A percentile compares a stretch with the other conserved stretches of the same genome.
These are phyloP conservation scores for Pythium coloratum DNA, from an alignment of 352 stramenopile species.

Conservation along the genomic window DNA sequence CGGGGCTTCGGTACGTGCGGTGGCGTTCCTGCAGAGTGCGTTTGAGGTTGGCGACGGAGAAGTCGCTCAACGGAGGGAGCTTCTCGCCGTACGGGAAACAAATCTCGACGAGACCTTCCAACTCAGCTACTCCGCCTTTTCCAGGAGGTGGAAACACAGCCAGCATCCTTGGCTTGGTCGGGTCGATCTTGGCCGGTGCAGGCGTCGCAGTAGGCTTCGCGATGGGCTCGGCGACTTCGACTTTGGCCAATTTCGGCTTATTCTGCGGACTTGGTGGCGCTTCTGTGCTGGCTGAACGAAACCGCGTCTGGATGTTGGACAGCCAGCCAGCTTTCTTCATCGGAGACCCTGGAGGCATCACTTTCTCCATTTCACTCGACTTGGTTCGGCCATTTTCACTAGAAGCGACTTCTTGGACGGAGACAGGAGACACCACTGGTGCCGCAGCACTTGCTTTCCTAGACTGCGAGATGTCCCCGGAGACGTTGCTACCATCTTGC, in stretches of 20 bases:
- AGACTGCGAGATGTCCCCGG: neutral
- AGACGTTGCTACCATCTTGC: conserved; percentile 7
- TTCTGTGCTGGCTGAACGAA: conserved; percentile 21
- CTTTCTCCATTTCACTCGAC: conserved; percentile 1
- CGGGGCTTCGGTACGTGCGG: conserved; percentile 56
- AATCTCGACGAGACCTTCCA: conserved; percentile 69
- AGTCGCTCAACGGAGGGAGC: conserved; percentile 43
- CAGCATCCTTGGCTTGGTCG: conserved; percentile 44
- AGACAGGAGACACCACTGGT: neutral
- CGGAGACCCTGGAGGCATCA: conserved; percentile 18
- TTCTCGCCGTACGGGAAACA: conserved; percentile 74
- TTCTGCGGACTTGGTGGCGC: conserved; percentile 10
- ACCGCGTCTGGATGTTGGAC: conserved; percentile 29
- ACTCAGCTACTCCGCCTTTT: conserved; percentile 42
- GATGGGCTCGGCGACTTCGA: neutral
- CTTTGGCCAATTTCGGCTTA: conserved; percentile 10
- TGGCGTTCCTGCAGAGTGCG: conserved; percentile 67
- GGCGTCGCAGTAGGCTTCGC: neutral
- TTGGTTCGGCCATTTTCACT: conserved; percentile 3
- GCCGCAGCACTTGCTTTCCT: conserved; percentile 11
- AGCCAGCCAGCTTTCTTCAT: conserved; percentile 28
- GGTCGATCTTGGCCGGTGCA: conserved; percentile 8
- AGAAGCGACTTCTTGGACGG: conserved; percentile 4
- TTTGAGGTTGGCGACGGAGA: conserved; percentile 51
- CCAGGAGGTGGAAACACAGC: conserved; percentile 45